Evolutionary conservation across 352 stramenopile genomes (phyloP).

Genomic region (Phytophthora cryptogea): DNA sequence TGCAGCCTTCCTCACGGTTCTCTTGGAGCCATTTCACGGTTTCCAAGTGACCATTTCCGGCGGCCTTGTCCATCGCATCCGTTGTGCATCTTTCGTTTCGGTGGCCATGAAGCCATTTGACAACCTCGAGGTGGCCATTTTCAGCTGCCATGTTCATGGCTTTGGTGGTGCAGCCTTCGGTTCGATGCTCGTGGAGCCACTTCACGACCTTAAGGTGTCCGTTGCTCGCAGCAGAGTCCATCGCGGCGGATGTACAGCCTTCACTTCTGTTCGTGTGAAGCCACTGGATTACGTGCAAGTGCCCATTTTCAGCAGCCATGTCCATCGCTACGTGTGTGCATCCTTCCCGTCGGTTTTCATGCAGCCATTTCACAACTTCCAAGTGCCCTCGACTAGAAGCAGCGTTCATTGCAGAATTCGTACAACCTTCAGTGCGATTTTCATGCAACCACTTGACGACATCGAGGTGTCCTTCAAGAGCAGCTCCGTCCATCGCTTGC

Average conservation of each 20-base stretch:
- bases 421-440: conserved; percentile 43
- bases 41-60: conserved; percentile 25
- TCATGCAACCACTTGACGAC: conserved; percentile 46
- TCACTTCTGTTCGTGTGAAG: conserved; percentile 45
- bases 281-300: conserved; percentile 48
- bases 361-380: conserved; percentile 54
- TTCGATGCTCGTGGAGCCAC: conserved; percentile 38
- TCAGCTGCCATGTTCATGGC: conserved; percentile 35
- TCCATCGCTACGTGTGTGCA: conserved; percentile 54
- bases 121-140: conserved; percentile 34
- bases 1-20: conserved; percentile 32
- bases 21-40: conserved; percentile 33
- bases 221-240: conserved; percentile 25
- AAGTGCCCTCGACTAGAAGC: conserved; percentile 50
- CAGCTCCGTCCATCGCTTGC: conserved; percentile 38
- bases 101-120: conserved; percentile 36
- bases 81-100: conserved; percentile 29
- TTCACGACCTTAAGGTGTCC: conserved; percentile 34
- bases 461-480: conserved; percentile 32
- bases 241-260: conserved; percentile 33
- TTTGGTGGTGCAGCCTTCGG: conserved; percentile 27
- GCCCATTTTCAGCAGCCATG: conserved; percentile 40
- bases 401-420: conserved; percentile 50
- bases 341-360: conserved; percentile 40
- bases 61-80: conserved; percentile 31